A percentile compares a stretch with the other conserved stretches of the same genome.
Evolutionary conservation across 305 asterid genomes (phyloP).

Genomic region (Withania somnifera): DNA sequence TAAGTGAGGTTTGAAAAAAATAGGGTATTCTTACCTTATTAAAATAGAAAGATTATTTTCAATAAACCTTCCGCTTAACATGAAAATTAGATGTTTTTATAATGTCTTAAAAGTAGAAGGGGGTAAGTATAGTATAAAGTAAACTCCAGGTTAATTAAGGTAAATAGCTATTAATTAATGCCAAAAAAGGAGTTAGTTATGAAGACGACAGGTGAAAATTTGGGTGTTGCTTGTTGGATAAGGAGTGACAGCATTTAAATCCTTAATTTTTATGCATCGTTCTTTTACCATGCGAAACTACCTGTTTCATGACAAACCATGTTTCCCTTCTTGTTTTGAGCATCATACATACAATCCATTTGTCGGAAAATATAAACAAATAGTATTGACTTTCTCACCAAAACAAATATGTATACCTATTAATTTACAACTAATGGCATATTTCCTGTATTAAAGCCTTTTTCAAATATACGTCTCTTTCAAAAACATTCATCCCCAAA

Average conservation of each 20-base stretch:
- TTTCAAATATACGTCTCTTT: no score
- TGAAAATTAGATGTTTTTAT: background rate
- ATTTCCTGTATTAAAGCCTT: no score
- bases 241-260: no score
- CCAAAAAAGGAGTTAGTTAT: background rate
- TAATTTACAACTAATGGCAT: background rate
- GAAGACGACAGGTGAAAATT: background rate
- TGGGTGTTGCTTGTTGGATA: background rate
- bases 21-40: no score
- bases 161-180: background rate
- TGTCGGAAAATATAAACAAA: background rate
- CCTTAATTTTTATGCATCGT: no score
- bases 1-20: no score
- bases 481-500: background rate
- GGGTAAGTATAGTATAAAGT: background rate
- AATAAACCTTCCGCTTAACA: no score
- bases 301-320: background rate
- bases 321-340: background rate
- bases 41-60: no score
- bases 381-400: background rate
- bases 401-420: background rate
- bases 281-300: no score
- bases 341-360: no score
- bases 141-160: background rate
- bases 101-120: background rate